Base-by-base conservation (phyloP, 192 early-diverging fungal genomes). In the Paraglomus occultum region DNA sequence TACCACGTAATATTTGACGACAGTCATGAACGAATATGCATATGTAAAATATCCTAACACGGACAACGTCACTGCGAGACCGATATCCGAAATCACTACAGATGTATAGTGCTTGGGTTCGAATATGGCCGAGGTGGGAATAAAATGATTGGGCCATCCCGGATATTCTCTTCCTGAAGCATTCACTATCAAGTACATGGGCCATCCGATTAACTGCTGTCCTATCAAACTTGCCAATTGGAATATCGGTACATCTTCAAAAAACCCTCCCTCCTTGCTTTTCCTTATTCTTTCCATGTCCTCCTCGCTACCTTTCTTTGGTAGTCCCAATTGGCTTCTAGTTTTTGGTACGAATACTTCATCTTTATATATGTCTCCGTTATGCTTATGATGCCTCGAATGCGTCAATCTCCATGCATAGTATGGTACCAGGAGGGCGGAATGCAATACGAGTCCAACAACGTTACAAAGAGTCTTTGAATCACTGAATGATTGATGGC, bases 331-430 rank as follows among this genome's bases (percentile, higher is more conserved):
- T 65, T 78, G 72, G 62, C 79, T 77, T 70, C 92, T 87, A 70
- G 87, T 90, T 71, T 80, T 79, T 17, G 95, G 95, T 8, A 97
- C 91, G 83, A 96, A 98, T 50, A 98, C 96, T 81, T 95, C 91
- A 76, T 98, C 96, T 77, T 90, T 91, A 49, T 80, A 82, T 89
- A 98, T 87, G 81, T 94, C 89, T 68, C 86, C 89, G 53, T 91
- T 95, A 70, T 85, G 85, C 66, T 96, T 95, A 83, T 98, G 96
- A 84, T 98, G 96, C 75, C 85, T 88, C 44, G 88, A 91, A 78
- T 98, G 95, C 31, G 90, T 86, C 80, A 88, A 88, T 75, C 90
- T 89, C 95, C 95, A 98, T 39, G 95, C 91, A 79, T 90, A 91
- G 81, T 87, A 98, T 15, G 96, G 96, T 40, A 98, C 96, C 54